Base-by-base conservation (phyloP, 2,329 filamentous ascomycete species). In the Spiromastix sp. region DNA sequence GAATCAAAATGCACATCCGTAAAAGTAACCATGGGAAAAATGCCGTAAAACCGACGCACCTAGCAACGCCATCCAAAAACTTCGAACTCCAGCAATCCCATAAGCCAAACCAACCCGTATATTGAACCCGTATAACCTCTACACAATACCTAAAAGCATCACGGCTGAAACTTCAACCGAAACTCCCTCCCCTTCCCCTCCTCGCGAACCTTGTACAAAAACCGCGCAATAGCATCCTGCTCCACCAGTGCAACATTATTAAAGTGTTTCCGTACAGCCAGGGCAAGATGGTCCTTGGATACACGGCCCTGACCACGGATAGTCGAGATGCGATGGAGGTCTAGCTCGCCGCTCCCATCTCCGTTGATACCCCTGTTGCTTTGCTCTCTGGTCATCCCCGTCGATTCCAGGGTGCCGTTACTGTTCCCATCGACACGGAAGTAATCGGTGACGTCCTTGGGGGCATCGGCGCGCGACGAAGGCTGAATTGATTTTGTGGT, bases 121-220 rank as follows among this genome's bases (percentile, higher is more conserved):
- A n/a, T n/a, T n/a, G n/a, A n/a, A n/a, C n/a, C n/a, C n/a, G n/a
- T n/a, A n/a, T n/a, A n/a, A n/a, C n/a, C n/a, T n/a, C n/a, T n/a
- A n/a, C n/a, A n/a, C n/a, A n/a, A n/a, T n/a, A n/a, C n/a, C n/a
- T n/a, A n/a, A n/a, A n/a, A n/a, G n/a, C n/a, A 7, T 44, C 47
- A 64, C 20, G 60, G 60, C 44, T 61, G 57, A 44, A 64, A 64
- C 36, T 59, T 47, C 41, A 63, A 36, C 18, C 61, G 52, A 32
- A 64, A 64, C 32, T 62, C 56, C 22, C 56, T 48, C 19, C 59
- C 60, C 30, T 54, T 52, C 17, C 60, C 50, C 36, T 63, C 60
- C 42, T 67, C 61, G n/a, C 60, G 59, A n/a, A 66, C 63, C 28
- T 64, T 64, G 43, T 67, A 67, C 36, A 64, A 41, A 41, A 67